Evolutionary conservation across 2,329 filamentous ascomycete species (phyloP).

Genomic region (Fusarium ambrosium): DNA sequence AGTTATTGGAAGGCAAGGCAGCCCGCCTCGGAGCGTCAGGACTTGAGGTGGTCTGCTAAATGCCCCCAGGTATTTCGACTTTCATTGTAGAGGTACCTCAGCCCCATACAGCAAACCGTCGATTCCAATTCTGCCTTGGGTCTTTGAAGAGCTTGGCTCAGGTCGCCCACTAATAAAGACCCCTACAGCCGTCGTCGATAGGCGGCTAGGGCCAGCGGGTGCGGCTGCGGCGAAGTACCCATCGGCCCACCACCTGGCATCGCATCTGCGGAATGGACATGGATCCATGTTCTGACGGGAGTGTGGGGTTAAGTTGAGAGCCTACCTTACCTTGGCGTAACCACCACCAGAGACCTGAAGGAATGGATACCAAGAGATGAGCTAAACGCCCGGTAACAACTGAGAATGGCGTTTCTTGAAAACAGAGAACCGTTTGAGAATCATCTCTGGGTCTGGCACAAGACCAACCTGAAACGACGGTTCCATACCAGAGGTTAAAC

Average conservation of each 20-base stretch:
- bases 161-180: background rate
- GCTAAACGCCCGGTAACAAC: background rate
- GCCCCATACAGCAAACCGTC: background rate
- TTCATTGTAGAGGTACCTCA: background rate
- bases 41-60: background rate
- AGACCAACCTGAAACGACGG: slow-evolving; percentile 1
- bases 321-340: background rate
- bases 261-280: background rate
- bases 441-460: background rate
- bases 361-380: background rate
- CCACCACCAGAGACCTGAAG: background rate
- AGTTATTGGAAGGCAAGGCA: background rate
- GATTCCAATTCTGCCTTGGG: slow-evolving; percentile 7
- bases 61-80: background rate
- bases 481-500: background rate
- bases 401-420: background rate
- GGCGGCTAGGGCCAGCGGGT: slow-evolving; percentile 17
- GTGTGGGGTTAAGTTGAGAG: background rate
- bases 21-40: background rate
- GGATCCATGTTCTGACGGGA: background rate
- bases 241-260: background rate
- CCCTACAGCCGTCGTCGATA: background rate
- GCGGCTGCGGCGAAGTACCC: slow-evolving; percentile 23
- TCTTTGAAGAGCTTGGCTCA: background rate
- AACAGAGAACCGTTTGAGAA: background rate